Conservation (phyloP, 257 asterid species). For the Agastache rugosa region DNA sequence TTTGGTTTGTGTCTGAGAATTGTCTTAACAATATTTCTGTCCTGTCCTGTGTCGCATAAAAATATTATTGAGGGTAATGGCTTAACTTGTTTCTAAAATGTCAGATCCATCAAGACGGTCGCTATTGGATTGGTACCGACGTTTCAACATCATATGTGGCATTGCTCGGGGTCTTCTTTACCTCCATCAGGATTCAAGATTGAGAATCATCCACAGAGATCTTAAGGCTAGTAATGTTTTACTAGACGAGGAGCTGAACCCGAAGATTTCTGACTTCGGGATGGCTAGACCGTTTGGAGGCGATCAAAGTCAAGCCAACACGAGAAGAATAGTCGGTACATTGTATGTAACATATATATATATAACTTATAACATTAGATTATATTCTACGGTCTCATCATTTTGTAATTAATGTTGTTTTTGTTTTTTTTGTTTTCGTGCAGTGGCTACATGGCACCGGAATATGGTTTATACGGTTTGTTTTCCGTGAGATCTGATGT, state of each 20-base stretch:
- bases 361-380: background rate
- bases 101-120: slow-evolving; percentile 36
- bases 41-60: background rate
- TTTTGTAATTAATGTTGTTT: background rate
- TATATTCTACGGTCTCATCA: slow-evolving; percentile 1
- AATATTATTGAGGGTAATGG: background rate
- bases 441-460: slow-evolving; percentile 48
- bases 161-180: slow-evolving; percentile 47
- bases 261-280: slow-evolving; percentile 48
- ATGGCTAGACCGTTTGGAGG: slow-evolving; percentile 44
- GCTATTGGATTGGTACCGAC: slow-evolving; percentile 38
- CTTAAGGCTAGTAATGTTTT: slow-evolving; percentile 50
- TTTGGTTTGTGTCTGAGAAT: slow-evolving; percentile 43
- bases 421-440: background rate
- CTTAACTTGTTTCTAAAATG: slow-evolving; percentile 22
- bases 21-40: background rate
- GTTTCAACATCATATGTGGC: slow-evolving; percentile 44
- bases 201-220: slow-evolving; percentile 47
- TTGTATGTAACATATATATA: slow-evolving; percentile 36
- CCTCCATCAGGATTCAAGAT: slow-evolving; percentile 54
- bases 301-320: slow-evolving; percentile 30
- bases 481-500: slow-evolving; percentile 46
- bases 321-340: slow-evolving; percentile 43
- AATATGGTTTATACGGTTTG: slow-evolving; percentile 43
- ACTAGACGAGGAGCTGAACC: slow-evolving; percentile 43